A percentile compares a stretch with the other conserved stretches of the same genome.
These are phyloP conservation scores for Fraxinus sp. DNA, from an alignment of 305 asterid species.

Conservation along the genomic window DNA sequence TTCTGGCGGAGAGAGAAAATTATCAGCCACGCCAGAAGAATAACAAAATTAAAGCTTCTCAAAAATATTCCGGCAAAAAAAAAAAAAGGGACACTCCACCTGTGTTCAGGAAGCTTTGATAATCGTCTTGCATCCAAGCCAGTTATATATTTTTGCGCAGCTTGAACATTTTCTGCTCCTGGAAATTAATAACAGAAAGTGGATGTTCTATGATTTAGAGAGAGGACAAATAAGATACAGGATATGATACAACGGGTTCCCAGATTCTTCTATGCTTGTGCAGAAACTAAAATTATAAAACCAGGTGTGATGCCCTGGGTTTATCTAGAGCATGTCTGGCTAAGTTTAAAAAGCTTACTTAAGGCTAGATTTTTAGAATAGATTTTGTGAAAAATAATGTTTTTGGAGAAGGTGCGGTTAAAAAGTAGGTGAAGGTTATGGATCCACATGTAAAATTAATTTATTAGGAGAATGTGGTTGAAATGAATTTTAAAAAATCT, in stretches of 20 bases:
- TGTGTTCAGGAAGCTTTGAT: conserved; percentile 87
- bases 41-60: background rate
- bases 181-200: conserved; percentile 17
- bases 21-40: background rate
- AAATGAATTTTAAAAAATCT: background rate
- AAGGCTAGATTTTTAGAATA: background rate
- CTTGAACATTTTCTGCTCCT: conserved; percentile 87
- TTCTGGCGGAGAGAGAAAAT: background rate
- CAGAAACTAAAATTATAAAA: background rate
- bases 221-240: background rate
- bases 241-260: background rate
- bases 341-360: background rate
- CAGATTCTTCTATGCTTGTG: background rate
- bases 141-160: conserved; percentile 86
- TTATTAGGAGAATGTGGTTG: background rate
- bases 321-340: background rate
- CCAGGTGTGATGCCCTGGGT: background rate
- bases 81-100: conserved; percentile 40
- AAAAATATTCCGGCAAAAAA: background rate
- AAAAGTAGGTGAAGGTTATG: background rate
- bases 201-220: conserved; percentile 13
- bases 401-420: background rate
- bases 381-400: background rate
- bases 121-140: conserved; percentile 97
- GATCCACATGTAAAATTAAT: background rate